Percentiles rank a stretch among this genome's conserved stretches.
These are phyloP conservation scores for Camellia oleifera DNA, from an alignment of 179 eudicot species.

Conservation along the genomic window DNA sequence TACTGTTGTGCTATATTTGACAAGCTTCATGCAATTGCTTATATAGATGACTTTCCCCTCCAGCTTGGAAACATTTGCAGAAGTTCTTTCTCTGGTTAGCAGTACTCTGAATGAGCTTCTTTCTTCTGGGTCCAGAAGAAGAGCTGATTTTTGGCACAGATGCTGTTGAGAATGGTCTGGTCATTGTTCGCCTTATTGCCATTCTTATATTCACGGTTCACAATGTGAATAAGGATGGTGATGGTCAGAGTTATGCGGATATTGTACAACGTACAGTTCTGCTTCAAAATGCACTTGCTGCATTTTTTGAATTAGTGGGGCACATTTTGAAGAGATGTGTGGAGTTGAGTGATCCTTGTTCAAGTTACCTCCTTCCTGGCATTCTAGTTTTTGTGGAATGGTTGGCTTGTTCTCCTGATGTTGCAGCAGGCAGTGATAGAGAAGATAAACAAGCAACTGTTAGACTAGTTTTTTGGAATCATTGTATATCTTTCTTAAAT, in stretches of 20 bases:
- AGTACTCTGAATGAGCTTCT: slow-evolving; percentile 42
- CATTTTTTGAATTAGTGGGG: slow-evolving; percentile 54
- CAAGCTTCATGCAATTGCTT: slow-evolving; percentile 15
- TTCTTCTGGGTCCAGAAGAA: slow-evolving; percentile 40
- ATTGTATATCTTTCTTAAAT: slow-evolving; percentile 45
- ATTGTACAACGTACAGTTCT: slow-evolving; percentile 51
- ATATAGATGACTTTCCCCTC: slow-evolving; percentile 13
- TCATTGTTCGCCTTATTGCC: slow-evolving; percentile 45
- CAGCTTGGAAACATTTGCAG: slow-evolving; percentile 61
- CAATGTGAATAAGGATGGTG: slow-evolving; percentile 47
- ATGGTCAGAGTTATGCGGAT: slow-evolving; percentile 57
- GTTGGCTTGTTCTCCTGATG: slow-evolving; percentile 59
- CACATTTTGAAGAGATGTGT: slow-evolving; percentile 41
- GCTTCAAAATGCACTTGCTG: slow-evolving; percentile 52
- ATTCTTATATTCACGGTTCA: slow-evolving; percentile 53
- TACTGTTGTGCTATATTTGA: not conserved
- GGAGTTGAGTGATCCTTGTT: slow-evolving; percentile 47
- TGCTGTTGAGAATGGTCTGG: slow-evolving; percentile 49
- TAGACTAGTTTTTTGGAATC: slow-evolving; percentile 48
- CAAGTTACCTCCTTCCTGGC: slow-evolving; percentile 58
- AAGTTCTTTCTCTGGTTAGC: slow-evolving; percentile 45
- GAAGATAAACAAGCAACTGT: slow-evolving; percentile 36
- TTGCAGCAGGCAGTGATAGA: slow-evolving; percentile 31
- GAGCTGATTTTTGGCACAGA: slow-evolving; percentile 47
- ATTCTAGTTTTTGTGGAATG: slow-evolving; percentile 56